phyloP scores from a whole-genome alignment of 2,329 filamentous ascomycete species.

The Penicillium oxalicum region DNA sequence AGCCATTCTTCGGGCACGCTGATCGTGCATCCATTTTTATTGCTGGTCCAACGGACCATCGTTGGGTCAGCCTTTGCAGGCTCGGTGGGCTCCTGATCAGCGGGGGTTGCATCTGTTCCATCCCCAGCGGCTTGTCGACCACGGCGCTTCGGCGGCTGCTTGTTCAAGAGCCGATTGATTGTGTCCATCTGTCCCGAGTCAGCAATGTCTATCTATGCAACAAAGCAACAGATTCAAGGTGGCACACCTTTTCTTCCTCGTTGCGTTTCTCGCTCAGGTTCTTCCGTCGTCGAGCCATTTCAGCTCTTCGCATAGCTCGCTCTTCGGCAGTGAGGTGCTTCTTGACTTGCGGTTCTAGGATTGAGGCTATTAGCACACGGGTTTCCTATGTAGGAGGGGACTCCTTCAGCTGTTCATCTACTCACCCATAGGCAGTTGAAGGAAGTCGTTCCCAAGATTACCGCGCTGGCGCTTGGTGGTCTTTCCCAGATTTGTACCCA shows the following conservation, averaged over 20 bases:
- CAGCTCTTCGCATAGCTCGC: slow-evolving; percentile 64
- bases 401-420: not conserved
- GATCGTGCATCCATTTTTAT: slow-evolving; percentile 36
- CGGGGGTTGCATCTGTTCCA: slow-evolving; percentile 38
- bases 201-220: slow-evolving; percentile 6
- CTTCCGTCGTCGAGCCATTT: slow-evolving; percentile 68
- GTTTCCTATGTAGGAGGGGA: not conserved
- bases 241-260: slow-evolving; percentile 66
- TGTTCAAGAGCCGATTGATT: slow-evolving; percentile 61
- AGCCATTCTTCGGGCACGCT: slow-evolving; percentile 46
- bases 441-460: slow-evolving; percentile 48
- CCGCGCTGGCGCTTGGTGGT: slow-evolving; percentile 64
- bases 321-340: slow-evolving; percentile 68
- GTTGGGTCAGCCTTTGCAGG: slow-evolving; percentile 38
- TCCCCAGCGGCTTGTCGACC: slow-evolving; percentile 45
- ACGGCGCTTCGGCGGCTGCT: slow-evolving; percentile 57
- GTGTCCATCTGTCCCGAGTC: slow-evolving; percentile 53
- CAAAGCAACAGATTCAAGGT: not conserved
- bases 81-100: slow-evolving; percentile 34
- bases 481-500: slow-evolving; percentile 54
- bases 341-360: slow-evolving; percentile 61
- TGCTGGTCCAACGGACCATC: slow-evolving; percentile 43
- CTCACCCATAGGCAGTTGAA: slow-evolving; percentile 53
- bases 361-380: slow-evolving; percentile 9
- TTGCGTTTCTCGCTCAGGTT: slow-evolving; percentile 72